phyloP scores from a whole-genome alignment of 768 basidiomycete species.

The Symmetrospora coprosmae region DNA sequence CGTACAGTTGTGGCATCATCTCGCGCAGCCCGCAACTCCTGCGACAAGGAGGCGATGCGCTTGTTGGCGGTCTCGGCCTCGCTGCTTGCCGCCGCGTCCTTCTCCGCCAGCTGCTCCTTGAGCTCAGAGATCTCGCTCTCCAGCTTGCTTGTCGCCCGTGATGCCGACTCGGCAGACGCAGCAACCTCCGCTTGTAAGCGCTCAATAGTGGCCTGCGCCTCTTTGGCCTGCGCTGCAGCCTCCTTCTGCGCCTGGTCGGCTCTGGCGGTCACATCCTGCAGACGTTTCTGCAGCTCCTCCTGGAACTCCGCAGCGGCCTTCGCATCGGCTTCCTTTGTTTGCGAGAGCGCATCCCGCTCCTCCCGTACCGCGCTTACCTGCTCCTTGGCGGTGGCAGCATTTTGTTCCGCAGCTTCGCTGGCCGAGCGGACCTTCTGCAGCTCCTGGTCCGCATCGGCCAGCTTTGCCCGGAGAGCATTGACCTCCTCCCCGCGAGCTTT shows the following conservation, averaged over 20 bases:
- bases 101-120: neutral
- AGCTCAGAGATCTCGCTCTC: neutral
- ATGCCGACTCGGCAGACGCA: no score
- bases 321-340: neutral
- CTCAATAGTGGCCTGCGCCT: no score
- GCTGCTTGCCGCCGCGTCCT: neutral
- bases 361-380: neutral
- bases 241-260: neutral
- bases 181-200: neutral
- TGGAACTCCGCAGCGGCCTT: neutral
- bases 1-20: no score
- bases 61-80: no score
- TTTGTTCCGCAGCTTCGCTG: neutral
- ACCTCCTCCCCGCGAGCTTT: conserved; percentile 1
- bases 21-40: no score
- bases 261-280: neutral
- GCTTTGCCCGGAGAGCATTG: neutral
- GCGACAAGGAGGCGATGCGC: no score
- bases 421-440: neutral
- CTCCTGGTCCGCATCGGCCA: neutral
- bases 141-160: no score
- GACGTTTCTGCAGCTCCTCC: neutral
- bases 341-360: neutral
- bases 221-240: no score
- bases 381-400: neutral